Percentiles rank a stretch among this genome's conserved stretches.
These are phyloP conservation scores for Rhizophagus clarus DNA, from an alignment of 192 early-diverging fungal genomes.

Conservation along the genomic window DNA sequence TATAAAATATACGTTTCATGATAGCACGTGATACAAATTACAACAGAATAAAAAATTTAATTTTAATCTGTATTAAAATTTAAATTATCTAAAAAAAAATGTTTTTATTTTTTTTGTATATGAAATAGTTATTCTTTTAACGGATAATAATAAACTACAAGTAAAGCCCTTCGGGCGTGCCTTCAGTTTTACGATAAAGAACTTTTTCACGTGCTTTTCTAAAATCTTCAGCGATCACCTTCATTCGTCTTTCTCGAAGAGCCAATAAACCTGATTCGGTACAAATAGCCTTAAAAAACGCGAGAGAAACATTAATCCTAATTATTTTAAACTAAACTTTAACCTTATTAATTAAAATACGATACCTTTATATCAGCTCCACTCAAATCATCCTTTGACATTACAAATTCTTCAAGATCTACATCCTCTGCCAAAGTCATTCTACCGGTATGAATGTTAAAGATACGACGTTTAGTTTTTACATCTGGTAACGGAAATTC, in stretches of 20 bases:
- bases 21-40: no score
- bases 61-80: no score
- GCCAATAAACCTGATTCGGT: constrained; percentile 98
- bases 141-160: constrained; percentile 51
- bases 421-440: constrained; percentile 97
- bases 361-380: constrained; percentile 96
- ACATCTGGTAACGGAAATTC: constrained; percentile 98
- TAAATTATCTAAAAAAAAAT: no score
- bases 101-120: no score
- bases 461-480: constrained; percentile 97
- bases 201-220: constrained; percentile 99
- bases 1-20: no score
- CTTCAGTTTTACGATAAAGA: constrained; percentile 96
- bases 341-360: not conserved
- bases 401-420: constrained; percentile 98
- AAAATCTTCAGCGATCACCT: constrained; percentile 96
- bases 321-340: not conserved
- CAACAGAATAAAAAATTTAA: no score
- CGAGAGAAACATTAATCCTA: not conserved
- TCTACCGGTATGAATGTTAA: constrained; percentile 90
- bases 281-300: constrained; percentile 82
- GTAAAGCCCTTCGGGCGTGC: constrained; percentile 96
- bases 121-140: no score
- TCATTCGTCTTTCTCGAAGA: constrained; percentile 97
- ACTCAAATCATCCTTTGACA: constrained; percentile 98